These are phyloP conservation scores for Stereocaulon alpinum DNA, from an alignment of 495 filamentous ascomycete species.

Conservation along the genomic window DNA sequence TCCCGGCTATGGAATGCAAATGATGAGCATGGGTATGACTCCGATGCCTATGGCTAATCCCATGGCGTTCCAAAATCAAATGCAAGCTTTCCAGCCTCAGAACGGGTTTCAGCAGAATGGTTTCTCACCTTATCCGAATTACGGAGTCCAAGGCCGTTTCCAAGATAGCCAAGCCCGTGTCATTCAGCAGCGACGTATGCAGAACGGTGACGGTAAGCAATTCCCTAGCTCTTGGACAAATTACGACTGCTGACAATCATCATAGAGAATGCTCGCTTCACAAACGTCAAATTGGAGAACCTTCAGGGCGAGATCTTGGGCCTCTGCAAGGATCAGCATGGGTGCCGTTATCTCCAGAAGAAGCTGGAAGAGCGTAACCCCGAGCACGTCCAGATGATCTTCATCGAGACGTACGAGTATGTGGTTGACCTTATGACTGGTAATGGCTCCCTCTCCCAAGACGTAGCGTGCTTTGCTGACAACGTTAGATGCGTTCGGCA, in stretches of 20 bases:
- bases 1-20: constrained; percentile 43
- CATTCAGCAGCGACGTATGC: constrained; percentile 55
- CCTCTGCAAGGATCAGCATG: constrained; percentile 94
- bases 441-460: constrained; percentile 23
- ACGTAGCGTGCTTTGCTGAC: constrained; percentile 11
- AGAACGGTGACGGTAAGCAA: constrained; percentile 48
- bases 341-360: constrained; percentile 90
- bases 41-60: constrained; percentile 43
- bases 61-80: constrained; percentile 28
- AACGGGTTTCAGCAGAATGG: constrained; percentile 37
- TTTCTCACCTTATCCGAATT: constrained; percentile 39
- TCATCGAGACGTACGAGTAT: constrained; percentile 79
- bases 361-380: constrained; percentile 85
- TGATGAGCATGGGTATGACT: constrained; percentile 50
- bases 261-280: constrained; percentile 46
- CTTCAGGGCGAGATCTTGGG: constrained; percentile 71
- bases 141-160: constrained; percentile 33
- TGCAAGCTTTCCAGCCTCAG: constrained; percentile 37
- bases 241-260: not conserved
- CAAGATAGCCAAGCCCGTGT: constrained; percentile 61
- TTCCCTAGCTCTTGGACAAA: not conserved
- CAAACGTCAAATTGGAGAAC: constrained; percentile 66
- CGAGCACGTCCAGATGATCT: constrained; percentile 82
- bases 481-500: constrained; percentile 77
- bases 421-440: constrained; percentile 94